Conservation (phyloP, 768 basidiomycete species). For the Tulasnella sp. region DNA sequence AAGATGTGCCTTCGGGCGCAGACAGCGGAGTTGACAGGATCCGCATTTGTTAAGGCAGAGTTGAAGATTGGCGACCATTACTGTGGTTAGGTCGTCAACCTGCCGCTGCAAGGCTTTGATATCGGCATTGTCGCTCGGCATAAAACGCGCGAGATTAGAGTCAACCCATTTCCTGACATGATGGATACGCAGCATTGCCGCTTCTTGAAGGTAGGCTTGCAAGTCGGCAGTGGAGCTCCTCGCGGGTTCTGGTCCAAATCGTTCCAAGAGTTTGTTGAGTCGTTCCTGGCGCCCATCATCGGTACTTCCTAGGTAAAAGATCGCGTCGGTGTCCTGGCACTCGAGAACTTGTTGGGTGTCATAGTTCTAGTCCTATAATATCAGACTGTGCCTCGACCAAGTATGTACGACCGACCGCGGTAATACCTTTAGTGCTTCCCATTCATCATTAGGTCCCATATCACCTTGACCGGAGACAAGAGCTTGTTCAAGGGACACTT, state of each 20-base stretch:
- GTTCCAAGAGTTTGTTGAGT: background rate
- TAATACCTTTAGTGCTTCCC: background rate
- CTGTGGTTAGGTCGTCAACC: background rate
- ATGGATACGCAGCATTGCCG: background rate
- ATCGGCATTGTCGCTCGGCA: background rate
- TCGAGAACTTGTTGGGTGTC: background rate
- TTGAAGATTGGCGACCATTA: background rate
- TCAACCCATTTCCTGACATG: background rate
- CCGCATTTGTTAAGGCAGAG: background rate
- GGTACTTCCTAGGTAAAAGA: background rate
- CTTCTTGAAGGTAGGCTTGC: background rate
- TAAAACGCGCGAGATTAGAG: background rate
- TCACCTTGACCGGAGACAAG: background rate
- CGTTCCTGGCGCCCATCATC: background rate
- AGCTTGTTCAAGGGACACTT: background rate
- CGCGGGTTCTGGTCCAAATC: background rate
- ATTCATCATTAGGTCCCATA: background rate
- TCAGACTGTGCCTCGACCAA: too few relatives aligned
- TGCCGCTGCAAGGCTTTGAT: background rate
- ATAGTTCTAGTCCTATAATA: background rate
- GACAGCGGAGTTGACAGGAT: conserved; percentile 18
- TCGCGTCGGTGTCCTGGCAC: background rate
- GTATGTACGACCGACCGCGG: too few relatives aligned
- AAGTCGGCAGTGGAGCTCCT: background rate
- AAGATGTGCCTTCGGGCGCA: background rate